Evolutionary conservation across 2,329 filamentous ascomycete genomes (phyloP), one percentile per base, ranked within the genome.

Genomic region (Bretziella fagacearum): DNA sequence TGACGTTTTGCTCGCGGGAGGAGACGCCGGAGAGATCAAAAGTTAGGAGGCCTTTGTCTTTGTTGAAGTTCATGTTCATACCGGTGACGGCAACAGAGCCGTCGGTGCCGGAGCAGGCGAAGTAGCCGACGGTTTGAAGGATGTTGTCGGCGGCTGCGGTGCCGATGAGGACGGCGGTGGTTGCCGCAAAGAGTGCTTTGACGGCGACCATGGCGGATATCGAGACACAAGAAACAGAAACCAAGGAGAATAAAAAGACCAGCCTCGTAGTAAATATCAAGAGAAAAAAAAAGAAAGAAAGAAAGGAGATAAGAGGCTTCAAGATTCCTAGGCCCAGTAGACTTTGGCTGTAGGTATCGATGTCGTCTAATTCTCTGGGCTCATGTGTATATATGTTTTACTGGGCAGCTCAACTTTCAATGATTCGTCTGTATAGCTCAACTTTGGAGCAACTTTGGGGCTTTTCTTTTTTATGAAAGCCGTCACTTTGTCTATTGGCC

Each of bases 11-110:
- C 54, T 71, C 62, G 59, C 73, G 74, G 46, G 64, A 63, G 59
- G 83, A 95, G 51, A 73, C 77, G 52, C 89, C 91, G 27, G 79
- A 75, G 18, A 95, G 74, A 59, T 96, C 78, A 62, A 95, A 96
- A 3, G 66, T 73, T 52, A 96, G 72, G 42, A 71, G 73, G 59
- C 82, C 78, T 51, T 78, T 77, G 50, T 72, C 69, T 53, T 79
- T 79, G 66, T 93, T 75, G 65, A 93, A 96, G 55, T 73, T 67
- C 51, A 95, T 80, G 55, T 89, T 68, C 52, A 93, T 68, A 55
- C 72, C 77, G 54, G 85, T 68, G 46, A 95, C 79, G 52, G 70
- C 71, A 56, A 96, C 68, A 61, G 55, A 71, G 55, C 57, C 37
- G 18, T 53, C 50, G 25, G 69, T 62, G 44, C 59, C 58, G 30